phyloP scores from a whole-genome alignment of 169 alveolate genomes.

The Eimeria maxima region DNA sequence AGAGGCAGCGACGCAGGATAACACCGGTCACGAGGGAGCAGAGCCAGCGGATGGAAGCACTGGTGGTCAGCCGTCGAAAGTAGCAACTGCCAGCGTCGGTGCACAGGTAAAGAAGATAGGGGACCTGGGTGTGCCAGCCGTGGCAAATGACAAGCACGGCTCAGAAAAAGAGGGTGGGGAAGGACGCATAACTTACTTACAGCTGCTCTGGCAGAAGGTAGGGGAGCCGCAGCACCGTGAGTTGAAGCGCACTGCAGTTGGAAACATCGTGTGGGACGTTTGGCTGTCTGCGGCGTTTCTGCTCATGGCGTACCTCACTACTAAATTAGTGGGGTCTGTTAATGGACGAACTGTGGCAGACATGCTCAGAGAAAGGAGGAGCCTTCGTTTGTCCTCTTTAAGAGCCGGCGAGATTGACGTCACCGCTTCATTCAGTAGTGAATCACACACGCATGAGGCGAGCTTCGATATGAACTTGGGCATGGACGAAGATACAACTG shows the following conservation, averaged over 20 bases:
- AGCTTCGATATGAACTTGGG: not conserved
- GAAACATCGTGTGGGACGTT: slow-evolving; percentile 33
- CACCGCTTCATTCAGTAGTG: not conserved
- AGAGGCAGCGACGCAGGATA: not conserved
- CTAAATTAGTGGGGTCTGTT: slow-evolving; percentile 3
- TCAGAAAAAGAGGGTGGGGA: not conserved
- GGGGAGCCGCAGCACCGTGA: slow-evolving; percentile 59
- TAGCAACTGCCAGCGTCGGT: not conserved
- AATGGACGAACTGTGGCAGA: slow-evolving; percentile 56
- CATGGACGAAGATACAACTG: not conserved
- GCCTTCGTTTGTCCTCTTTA: not conserved
- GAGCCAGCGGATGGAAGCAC: not conserved
- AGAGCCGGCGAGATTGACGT: not conserved
- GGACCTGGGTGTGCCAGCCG: not conserved
- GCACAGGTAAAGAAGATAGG: not conserved
- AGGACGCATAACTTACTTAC: slow-evolving; percentile 19
- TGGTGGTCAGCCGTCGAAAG: not conserved
- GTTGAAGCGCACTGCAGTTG: slow-evolving; percentile 33
- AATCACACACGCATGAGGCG: not conserved
- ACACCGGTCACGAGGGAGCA: not conserved
- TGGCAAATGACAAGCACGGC: not conserved
- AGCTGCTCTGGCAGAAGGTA: slow-evolving; percentile 72
- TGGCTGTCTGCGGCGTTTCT: not conserved
- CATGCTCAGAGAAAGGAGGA: slow-evolving; percentile 1
- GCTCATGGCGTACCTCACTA: not conserved